A percentile compares a stretch with the other conserved stretches of the same genome.
These are phyloP conservation scores for Torulaspora indica DNA, from an alignment of 805 yeast species.

Conservation along the genomic window DNA sequence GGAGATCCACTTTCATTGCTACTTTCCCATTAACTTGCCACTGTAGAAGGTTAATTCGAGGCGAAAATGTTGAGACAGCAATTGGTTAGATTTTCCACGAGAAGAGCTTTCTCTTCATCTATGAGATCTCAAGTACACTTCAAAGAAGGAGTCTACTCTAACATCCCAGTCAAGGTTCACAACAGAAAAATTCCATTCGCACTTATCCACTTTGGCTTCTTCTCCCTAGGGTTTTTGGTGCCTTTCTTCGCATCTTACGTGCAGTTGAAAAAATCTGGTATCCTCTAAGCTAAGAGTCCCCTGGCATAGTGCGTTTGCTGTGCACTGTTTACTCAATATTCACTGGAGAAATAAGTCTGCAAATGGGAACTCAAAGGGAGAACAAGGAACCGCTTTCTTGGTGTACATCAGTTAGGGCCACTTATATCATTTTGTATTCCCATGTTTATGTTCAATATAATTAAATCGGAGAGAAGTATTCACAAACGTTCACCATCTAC, in stretches of 20 bases:
- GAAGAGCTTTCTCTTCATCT: constrained; percentile 55
- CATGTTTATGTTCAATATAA: constrained; percentile 8
- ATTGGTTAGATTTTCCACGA: constrained; percentile 32
- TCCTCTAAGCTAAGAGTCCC: constrained; percentile 7
- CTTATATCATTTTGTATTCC: constrained; percentile 10
- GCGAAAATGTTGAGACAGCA: constrained; percentile 35
- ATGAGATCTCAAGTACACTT: constrained; percentile 42
- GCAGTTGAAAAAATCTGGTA: constrained; percentile 86
- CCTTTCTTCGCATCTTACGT: constrained; percentile 78
- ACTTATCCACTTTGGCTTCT: constrained; percentile 73
- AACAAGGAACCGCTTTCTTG: not conserved
- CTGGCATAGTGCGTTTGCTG: constrained; percentile 1
- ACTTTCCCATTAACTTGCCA: no score
- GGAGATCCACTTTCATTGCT: no score
- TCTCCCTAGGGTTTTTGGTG: constrained; percentile 62
- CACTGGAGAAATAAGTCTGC: constrained; percentile 1
- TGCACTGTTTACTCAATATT: constrained; percentile 8
- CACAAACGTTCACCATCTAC: constrained; percentile 1
- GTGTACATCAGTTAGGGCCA: constrained; percentile 1
- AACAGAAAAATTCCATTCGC: constrained; percentile 87
- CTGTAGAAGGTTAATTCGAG: not conserved
- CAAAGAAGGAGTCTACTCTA: constrained; percentile 81
- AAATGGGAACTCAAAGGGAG: not conserved
- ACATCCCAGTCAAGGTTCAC: constrained; percentile 92
- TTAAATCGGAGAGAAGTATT: constrained; percentile 5